These are phyloP conservation scores for Stephanodiscus triporus DNA, from an alignment of 108 stramenopile genomes.

Conservation along the genomic window DNA sequence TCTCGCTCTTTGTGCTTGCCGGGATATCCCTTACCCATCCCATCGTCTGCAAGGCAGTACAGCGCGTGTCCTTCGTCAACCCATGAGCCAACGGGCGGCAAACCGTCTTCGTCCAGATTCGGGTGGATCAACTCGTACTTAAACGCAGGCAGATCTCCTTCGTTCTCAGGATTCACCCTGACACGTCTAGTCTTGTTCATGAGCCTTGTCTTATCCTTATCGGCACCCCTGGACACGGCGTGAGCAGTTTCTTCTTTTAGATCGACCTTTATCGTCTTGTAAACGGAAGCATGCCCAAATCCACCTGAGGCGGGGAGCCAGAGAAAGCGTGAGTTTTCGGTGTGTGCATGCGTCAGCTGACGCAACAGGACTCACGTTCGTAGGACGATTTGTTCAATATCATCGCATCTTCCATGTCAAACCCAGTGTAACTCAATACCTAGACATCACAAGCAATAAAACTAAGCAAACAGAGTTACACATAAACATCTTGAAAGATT, in stretches of 20 bases:
- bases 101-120: slow-evolving; percentile 90
- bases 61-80: slow-evolving; percentile 90
- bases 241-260: slow-evolving; percentile 75
- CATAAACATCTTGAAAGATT: too few relatives aligned
- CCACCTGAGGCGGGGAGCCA: too few relatives aligned
- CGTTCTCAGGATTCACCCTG: slow-evolving; percentile 41
- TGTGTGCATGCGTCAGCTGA: too few relatives aligned
- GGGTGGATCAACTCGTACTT: slow-evolving; percentile 57
- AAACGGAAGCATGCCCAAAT: slow-evolving; percentile 93
- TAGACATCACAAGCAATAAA: too few relatives aligned
- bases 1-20: slow-evolving; percentile 94
- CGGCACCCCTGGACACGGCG: slow-evolving; percentile 58
- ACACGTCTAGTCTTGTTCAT: slow-evolving; percentile 44
- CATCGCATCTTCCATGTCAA: slow-evolving; percentile 99
- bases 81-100: slow-evolving; percentile 88
- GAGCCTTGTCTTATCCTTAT: slow-evolving; percentile 55
- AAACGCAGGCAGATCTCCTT: slow-evolving; percentile 38
- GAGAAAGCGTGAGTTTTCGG: too few relatives aligned
- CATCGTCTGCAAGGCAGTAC: slow-evolving; percentile 88
- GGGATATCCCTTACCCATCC: slow-evolving; percentile 63
- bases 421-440: slow-evolving; percentile 99
- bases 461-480: too few relatives aligned
- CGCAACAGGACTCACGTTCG: too few relatives aligned
- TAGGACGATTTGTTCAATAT: slow-evolving; percentile 96
- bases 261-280: slow-evolving; percentile 93